These are phyloP conservation scores for Phyllosticta capitalensis DNA, from an alignment of 2,329 filamentous ascomycete genomes.

Conservation along the genomic window DNA sequence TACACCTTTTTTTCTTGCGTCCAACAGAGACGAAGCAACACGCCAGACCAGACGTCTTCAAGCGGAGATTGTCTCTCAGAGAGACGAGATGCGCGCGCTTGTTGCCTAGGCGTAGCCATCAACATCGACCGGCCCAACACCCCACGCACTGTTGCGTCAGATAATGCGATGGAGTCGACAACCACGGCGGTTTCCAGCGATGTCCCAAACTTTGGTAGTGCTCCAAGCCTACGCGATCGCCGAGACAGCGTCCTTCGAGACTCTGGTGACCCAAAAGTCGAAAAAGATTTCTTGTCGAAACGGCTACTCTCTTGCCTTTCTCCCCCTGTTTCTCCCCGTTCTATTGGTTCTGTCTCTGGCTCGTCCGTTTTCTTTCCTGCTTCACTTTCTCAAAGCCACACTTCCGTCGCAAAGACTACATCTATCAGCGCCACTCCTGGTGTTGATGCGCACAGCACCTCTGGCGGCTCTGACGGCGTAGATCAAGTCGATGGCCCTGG, in stretches of 20 bases:
- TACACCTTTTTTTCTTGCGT: conserved; percentile 13
- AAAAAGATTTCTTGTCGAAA: neutral
- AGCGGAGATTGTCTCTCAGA: conserved; percentile 54
- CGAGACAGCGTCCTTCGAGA: neutral
- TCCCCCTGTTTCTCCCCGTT: neutral
- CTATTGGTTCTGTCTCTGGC: neutral
- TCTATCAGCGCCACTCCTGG: neutral
- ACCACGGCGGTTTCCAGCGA: neutral
- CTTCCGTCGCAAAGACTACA: neutral
- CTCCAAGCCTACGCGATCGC: neutral
- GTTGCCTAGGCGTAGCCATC: conserved; percentile 21
- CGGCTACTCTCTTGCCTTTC: neutral
- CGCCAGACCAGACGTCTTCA: conserved; percentile 62
- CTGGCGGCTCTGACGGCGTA: neutral
- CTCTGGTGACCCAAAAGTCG: neutral
- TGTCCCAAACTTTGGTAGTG: neutral
- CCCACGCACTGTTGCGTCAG: neutral
- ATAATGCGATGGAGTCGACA: neutral
- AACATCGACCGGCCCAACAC: neutral
- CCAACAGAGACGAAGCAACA: conserved; percentile 57
- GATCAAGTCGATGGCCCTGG: neutral
- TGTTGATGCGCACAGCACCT: neutral
- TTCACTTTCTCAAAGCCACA: neutral
- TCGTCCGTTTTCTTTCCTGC: neutral
- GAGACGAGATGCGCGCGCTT: conserved; percentile 47